Evolutionary conservation across 371 early-diverging fungal genomes (phyloP).

Genomic region (Mucor lusitanicus): DNA sequence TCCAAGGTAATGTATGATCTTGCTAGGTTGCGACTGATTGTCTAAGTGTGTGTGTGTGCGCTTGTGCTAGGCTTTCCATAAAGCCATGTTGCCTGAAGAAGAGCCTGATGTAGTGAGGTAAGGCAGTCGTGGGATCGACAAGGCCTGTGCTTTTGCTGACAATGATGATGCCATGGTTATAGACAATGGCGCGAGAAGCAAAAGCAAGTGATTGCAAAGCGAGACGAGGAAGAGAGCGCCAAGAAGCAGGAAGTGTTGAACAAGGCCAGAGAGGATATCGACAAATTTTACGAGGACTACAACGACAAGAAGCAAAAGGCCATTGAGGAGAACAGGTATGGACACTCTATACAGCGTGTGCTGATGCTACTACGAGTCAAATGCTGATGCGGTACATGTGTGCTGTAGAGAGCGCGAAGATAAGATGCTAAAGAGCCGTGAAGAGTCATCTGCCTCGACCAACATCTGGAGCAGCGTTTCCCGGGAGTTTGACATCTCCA

Average conservation of each 20-base stretch:
- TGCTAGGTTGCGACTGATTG: not conserved
- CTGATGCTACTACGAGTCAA: not conserved
- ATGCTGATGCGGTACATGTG: not conserved
- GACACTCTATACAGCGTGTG: not conserved
- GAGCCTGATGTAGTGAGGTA: constrained; percentile 62
- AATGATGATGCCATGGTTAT: not conserved
- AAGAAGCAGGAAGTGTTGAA: constrained; percentile 72
- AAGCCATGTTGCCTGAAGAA: constrained; percentile 47
- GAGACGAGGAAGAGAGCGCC: constrained; percentile 69
- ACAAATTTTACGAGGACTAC: constrained; percentile 93
- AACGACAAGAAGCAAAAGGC: constrained; percentile 83
- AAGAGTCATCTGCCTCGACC: constrained; percentile 55
- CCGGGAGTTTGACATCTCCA: constrained; percentile 63
- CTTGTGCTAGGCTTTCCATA: constrained; percentile 37
- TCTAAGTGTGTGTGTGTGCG: not conserved
- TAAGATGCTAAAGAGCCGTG: constrained; percentile 48
- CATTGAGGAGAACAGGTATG: constrained; percentile 73
- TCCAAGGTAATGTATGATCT: constrained; percentile 23
- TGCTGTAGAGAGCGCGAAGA: constrained; percentile 57
- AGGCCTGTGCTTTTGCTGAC: too few species aligned
- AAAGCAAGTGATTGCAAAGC: constrained; percentile 65
- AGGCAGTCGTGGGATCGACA: too few species aligned
- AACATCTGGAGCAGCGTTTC: constrained; percentile 75
- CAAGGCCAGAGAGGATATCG: constrained; percentile 79
- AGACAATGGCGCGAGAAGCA: constrained; percentile 86